A percentile compares a stretch with the other conserved stretches of the same genome.
Evolutionary conservation across 345 rosid species (phyloP).

Genomic region (Citrus mangshanensis): DNA sequence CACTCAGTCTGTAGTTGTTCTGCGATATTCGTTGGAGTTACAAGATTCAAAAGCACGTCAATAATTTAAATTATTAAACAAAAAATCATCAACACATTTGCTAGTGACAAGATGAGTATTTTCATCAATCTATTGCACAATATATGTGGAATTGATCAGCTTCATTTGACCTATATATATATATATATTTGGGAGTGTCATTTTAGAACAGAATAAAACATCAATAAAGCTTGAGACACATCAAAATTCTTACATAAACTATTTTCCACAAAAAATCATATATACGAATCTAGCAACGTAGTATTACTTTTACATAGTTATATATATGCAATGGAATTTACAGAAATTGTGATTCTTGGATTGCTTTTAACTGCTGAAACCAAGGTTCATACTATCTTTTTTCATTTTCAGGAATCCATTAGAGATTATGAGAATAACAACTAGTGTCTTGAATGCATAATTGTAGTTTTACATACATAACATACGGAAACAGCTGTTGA

Average conservation of each 20-base stretch:
- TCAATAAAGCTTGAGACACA: neutral
- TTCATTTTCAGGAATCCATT: neutral
- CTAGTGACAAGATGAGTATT: neutral
- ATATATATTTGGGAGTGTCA: neutral
- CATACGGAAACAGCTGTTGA: neutral
- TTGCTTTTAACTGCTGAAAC: too few relatives aligned
- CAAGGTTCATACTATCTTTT: too few relatives aligned
- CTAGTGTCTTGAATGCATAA: neutral
- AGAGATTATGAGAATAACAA: neutral
- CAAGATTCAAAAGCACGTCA: neutral
- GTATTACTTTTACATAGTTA: neutral
- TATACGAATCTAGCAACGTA: neutral
- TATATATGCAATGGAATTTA: neutral
- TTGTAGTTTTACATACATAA: neutral
- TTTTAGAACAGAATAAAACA: neutral
- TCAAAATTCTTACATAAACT: neutral
- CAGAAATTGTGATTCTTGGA: neutral
- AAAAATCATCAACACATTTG: neutral
- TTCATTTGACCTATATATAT: neutral
- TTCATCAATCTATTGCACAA: neutral
- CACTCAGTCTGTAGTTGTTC: conserved; percentile 3
- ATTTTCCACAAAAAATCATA: neutral
- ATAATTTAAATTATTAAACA: neutral
- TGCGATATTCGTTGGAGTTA: neutral
- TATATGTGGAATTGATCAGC: neutral